These are phyloP conservation scores for Venturia carpophila DNA, from an alignment of 2,329 filamentous ascomycete genomes.

Conservation along the genomic window DNA sequence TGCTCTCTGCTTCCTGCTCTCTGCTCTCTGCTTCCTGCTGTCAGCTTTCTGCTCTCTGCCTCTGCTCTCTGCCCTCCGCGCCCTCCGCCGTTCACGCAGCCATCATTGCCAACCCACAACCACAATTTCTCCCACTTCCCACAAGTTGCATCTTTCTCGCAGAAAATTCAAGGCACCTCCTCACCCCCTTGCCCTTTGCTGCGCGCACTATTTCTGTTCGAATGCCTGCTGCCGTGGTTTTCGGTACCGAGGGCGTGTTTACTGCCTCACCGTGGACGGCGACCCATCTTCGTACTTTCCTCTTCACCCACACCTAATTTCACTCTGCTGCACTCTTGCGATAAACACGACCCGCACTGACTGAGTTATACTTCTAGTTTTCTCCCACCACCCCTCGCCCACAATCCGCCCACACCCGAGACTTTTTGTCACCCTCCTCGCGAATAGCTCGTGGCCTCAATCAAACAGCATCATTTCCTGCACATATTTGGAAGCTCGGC, in stretches of 20 bases:
- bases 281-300: constrained; percentile 4
- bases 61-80: background rate
- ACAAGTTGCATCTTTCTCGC: background rate
- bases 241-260: background rate
- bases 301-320: background rate
- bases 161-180: background rate
- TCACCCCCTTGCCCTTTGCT: background rate
- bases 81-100: no score
- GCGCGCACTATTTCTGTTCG: background rate
- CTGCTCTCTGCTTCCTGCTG: no score
- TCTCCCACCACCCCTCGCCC: background rate
- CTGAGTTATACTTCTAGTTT: background rate
- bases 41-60: no score
- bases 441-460: background rate
- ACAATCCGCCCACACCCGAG: background rate
- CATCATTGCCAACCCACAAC: background rate
- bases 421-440: background rate
- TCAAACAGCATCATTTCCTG: background rate
- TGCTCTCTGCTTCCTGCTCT: background rate
- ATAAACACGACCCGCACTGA: background rate
- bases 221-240: background rate
- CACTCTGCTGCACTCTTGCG: background rate
- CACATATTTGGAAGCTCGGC: background rate
- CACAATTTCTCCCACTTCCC: background rate
- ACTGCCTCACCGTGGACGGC: constrained; percentile 6